Base-by-base conservation (phyloP, 75 land plant species). In the Pinus albicaulis region DNA sequence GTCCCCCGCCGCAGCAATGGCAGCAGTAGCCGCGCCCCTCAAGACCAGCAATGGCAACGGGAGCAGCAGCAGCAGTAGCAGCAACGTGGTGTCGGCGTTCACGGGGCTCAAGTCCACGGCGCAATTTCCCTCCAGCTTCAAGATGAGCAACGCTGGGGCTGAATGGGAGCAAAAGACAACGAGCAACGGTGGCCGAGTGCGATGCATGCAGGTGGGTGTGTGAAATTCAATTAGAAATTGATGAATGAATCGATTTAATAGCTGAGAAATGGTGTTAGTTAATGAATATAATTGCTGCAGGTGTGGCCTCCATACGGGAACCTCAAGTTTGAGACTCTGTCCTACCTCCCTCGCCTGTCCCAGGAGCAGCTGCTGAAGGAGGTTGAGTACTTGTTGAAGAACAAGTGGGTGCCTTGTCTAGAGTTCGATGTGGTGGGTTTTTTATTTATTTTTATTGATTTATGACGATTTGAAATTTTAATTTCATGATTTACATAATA, bases 281-380 rank as follows among this genome's bases (percentile, higher is more conserved):
- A 53, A 53, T 52, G 16, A 25, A 1, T 7, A 26, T 48, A 0
- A 5, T 72, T 62, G 11, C 66, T 71, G 76, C 57, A 84, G 83
- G 86, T 86, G 78, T 89, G 88, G 91, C 81, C 80, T 8, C 92
- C 92, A 10, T 16, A 61, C 41, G 66, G 65, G 2, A 58, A 66
- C 80, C 63, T 74, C 82, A 92, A 80, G 85, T 90, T 77, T 62
- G 94, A 92, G 86, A 92, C 94, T 6, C 82, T 92, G 20, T 92
- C 94, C 0, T 92, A 92, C 86, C 77, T 92, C 64, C 94, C 94
- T 17, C 63, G 79, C 0, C 83, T 90, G 0, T 28, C 60, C 20
- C 28, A 24, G 0, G 90, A 83, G 57, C 66, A 75, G 52, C 65
- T 92, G 59, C 36, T 68, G 53, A 92, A 90, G 92, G 78, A 92